Evolutionary conservation across 202 grass and related monocot genomes (phyloP), one percentile per base, ranked within the genome.

Genomic region (Hordeum pubiflorum): DNA sequence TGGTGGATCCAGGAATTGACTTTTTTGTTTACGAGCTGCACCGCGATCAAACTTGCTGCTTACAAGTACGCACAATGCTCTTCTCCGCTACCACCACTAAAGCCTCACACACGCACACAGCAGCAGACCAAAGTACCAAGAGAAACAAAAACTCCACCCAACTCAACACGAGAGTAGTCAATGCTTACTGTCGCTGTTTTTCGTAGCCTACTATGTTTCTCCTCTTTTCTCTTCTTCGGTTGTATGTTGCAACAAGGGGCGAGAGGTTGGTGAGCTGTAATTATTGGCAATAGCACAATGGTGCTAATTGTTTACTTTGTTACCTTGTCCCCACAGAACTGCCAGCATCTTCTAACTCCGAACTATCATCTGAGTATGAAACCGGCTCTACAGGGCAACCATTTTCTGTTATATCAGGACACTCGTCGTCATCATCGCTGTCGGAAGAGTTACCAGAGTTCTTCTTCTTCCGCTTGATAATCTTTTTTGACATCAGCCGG

Each of bases 381-480:
- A 83, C 17, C 50, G 78, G 23, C 69, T 91, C 89, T 50, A 81
- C 82, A 58, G 86, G 61, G 83, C 83, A 87, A 75, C 75, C 75
- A 85, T 89, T 83, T 58, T 80, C 79, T 29, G 76, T 21, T 78
- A 80, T 61, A 65, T 81, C 89, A 13, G 67, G 32, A 50, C 65
- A 80, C 41, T 81, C 83, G 0, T 82, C 84, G 0, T 48, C 75
- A 11, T 84, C 48, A n/a, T 77, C 71, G 2, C 60, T 32, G 33
- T 62, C 59, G 0, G 43, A 72, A 64, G 66, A 52, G 63, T 89
- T 83, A 79, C 7, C 67, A 31, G 66, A 68, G 31, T 59, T 74
- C 66, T 91, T 76, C 62, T 93, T 93, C 96, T 96, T 99, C 85
- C 91, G 87, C 74, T 96, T 99, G 78, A 99, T 70, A 29, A 96